Base-by-base conservation (phyloP, 2,329 filamentous ascomycete genomes). In the Phyllosticta ampelicida region DNA sequence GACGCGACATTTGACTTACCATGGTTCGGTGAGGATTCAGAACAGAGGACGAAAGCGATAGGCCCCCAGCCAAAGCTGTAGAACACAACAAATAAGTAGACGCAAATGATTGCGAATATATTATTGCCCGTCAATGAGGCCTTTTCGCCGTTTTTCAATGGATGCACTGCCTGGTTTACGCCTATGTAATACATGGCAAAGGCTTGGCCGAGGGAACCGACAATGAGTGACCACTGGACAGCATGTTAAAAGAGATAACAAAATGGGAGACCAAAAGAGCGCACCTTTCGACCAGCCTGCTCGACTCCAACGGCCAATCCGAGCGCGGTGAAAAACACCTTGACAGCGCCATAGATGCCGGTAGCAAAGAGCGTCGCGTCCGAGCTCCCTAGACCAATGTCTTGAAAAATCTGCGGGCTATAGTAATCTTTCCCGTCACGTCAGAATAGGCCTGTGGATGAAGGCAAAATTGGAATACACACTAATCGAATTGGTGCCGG, bases 71-170 rank as follows among this genome's bases (percentile, higher is more conserved):
- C 74, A 56, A 76, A 75, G 2, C 68, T 73, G 65, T 75, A 77
- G 63, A 76, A 76, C 9, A 76, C 72, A 8, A 76, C 75, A 55
- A 75, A 77, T 6, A 76, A 67, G 61, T 79, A 79, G 5, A 80
- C 75, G 65, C 78, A 80, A 55, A 80, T 72, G 67, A 80, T 78
- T 9, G 75, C 73, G 53, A 80, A 75, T 52, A 71, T 73, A 59
- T 67, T 67, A 50, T 66, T 68, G 53, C 70, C 70, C 48, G 66
- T 68, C n/a, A 72, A 68, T 5, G 61, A 9, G 3, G 23, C 23
- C 3, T 36, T 59, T 1, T 62, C 66, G 8, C 69, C 69, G 9
- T 29, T 60, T 1, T 63, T 65, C 0, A 65, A 65, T 20, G 71
- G 70, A 59, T 73, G 66, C 18, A 72, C 66, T 2, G 70, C 70